Conservation (phyloP, 148 eudicot genomes). For the Persicaria tinctoria region DNA sequence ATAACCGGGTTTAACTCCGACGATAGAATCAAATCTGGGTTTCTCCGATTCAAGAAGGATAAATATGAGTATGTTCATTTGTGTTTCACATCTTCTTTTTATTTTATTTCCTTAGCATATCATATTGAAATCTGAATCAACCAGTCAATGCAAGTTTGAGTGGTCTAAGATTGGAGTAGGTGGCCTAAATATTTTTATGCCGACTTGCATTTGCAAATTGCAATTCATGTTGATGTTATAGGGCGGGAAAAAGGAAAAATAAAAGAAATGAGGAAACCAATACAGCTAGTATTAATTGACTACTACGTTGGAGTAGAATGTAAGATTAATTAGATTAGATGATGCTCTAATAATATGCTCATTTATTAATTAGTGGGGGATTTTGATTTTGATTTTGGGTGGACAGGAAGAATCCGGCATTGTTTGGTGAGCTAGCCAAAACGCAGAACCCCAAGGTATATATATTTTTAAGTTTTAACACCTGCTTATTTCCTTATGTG, state of each 20-base stretch:
- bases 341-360: background rate
- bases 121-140: background rate
- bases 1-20: conserved; percentile 4
- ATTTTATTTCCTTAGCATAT: background rate
- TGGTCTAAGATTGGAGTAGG: background rate
- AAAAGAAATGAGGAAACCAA: too few species aligned
- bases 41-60: background rate
- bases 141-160: background rate
- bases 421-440: conserved; percentile 41
- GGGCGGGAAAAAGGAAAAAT: background rate
- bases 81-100: background rate
- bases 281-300: background rate
- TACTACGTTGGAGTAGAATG: too few species aligned
- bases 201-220: background rate
- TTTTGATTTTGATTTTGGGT: background rate
- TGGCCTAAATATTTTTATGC: background rate
- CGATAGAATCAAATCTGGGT: conserved; percentile 11
- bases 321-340: too few species aligned
- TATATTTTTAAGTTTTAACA: too few species aligned
- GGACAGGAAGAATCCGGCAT: conserved; percentile 47
- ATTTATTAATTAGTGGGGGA: background rate
- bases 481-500: too few species aligned
- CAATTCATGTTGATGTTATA: background rate
- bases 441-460: conserved; percentile 47
- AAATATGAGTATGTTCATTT: conserved; percentile 8